These are phyloP conservation scores for Fusarium pseudonygamai DNA, from an alignment of 2,329 filamentous ascomycete species.

Conservation along the genomic window DNA sequence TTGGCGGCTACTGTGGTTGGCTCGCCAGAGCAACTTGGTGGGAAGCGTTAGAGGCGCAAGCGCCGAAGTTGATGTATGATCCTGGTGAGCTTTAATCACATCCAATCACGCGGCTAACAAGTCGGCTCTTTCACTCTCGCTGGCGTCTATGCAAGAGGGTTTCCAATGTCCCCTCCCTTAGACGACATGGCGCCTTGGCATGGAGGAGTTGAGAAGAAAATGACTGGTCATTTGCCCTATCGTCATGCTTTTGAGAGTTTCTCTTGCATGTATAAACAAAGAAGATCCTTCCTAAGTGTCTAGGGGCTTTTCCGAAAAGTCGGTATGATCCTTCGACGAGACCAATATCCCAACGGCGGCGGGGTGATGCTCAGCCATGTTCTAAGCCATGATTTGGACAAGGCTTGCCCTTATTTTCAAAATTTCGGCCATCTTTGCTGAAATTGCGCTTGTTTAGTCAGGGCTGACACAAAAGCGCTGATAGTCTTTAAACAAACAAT, in stretches of 20 bases:
- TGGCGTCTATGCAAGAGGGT: constrained; percentile 46
- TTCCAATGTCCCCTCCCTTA: constrained; percentile 16
- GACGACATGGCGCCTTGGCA: constrained; percentile 19
- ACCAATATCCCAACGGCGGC: constrained; percentile 9
- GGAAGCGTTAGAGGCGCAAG: constrained; percentile 44
- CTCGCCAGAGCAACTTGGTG: constrained; percentile 24
- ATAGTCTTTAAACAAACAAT: background rate
- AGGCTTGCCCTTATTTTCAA: constrained; percentile 12
- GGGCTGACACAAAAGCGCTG: constrained; percentile 8
- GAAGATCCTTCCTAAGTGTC: background rate
- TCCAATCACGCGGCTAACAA: constrained; percentile 44
- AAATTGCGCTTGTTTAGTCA: constrained; percentile 22
- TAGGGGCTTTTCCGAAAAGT: background rate
- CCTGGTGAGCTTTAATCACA: constrained; percentile 25
- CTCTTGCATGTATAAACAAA: constrained; percentile 2
- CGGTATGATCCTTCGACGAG: background rate
- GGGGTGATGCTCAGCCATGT: constrained; percentile 34
- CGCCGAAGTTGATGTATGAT: constrained; percentile 28
- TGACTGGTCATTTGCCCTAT: constrained; percentile 12
- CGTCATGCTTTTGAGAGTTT: background rate
- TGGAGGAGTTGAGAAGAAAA: constrained; percentile 21
- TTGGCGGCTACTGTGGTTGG: constrained; percentile 35
- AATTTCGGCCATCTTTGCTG: constrained; percentile 8
- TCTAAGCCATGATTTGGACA: constrained; percentile 26
- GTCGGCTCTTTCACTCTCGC: constrained; percentile 43